A percentile compares a stretch with the other conserved stretches of the same genome.
These are phyloP conservation scores for Stephanocyclus meneghinianus DNA, from an alignment of 352 stramenopile genomes.

Conservation along the genomic window DNA sequence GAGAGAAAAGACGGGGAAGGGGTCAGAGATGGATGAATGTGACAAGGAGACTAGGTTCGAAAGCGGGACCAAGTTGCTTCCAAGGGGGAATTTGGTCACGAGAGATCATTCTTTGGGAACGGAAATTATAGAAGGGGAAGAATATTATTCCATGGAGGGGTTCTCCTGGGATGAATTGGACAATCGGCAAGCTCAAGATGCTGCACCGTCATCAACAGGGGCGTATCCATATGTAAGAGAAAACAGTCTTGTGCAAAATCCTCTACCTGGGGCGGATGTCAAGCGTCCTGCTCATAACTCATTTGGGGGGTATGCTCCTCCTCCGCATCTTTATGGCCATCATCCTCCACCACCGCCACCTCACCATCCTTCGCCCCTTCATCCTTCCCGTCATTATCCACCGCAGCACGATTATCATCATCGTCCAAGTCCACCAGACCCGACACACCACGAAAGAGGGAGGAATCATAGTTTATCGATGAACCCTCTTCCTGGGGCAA, in stretches of 20 bases:
- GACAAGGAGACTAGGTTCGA: conserved; percentile 30
- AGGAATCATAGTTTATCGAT: conserved; percentile 33
- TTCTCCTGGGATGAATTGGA: conserved; percentile 74
- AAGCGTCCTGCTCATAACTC: conserved; percentile 25
- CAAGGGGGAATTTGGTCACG: conserved; percentile 29
- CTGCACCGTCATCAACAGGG: neutral
- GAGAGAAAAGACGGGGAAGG: conserved; percentile 37
- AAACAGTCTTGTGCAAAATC: conserved; percentile 52
- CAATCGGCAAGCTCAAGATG: neutral
- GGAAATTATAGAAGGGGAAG: conserved; percentile 46
- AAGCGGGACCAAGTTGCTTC: conserved; percentile 42
- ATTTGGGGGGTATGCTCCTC: conserved; percentile 21
- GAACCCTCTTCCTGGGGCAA: conserved; percentile 19
- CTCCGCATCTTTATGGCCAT: conserved; percentile 39
- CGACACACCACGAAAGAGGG: conserved; percentile 5
- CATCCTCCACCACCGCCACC: conserved; percentile 13
- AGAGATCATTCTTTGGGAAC: conserved; percentile 70
- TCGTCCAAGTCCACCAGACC: neutral
- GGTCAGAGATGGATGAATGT: conserved; percentile 6
- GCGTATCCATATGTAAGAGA: conserved; percentile 36
- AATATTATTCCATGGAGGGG: conserved; percentile 57
- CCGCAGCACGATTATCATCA: conserved; percentile 15
- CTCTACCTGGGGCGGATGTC: conserved; percentile 37
- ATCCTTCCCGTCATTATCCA: neutral
- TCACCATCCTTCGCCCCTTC: conserved; percentile 19